phyloP scores from a whole-genome alignment of 2,329 filamentous ascomycete genomes.

The Aspergillus sp. region DNA sequence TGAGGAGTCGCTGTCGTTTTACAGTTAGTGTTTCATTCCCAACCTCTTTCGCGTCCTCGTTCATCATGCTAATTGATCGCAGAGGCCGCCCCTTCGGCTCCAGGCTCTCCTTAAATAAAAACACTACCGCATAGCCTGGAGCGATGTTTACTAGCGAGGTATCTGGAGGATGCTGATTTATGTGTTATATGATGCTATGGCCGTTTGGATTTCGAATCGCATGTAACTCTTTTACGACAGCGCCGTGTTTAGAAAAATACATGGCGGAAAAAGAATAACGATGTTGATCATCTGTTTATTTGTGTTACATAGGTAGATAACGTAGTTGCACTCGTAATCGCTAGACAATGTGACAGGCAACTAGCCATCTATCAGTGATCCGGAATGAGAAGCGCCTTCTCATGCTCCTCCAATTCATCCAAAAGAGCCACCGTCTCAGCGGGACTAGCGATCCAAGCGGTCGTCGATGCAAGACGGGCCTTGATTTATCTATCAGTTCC shows the following conservation, averaged over 20 bases:
- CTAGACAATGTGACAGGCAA: too few relatives aligned
- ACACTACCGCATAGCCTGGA: not conserved
- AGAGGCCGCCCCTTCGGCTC: not conserved
- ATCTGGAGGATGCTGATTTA: not conserved
- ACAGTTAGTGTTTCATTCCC: slow-evolving; percentile 11
- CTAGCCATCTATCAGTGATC: not conserved
- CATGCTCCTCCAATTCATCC: slow-evolving; percentile 66
- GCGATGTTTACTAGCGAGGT: not conserved
- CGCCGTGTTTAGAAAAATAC: not conserved
- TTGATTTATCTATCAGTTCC: slow-evolving; percentile 11
- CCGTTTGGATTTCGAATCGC: not conserved
- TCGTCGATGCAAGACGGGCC: slow-evolving; percentile 83
- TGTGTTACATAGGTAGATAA: not conserved
- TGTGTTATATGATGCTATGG: slow-evolving; percentile 1
- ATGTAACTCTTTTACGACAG: not conserved
- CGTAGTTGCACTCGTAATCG: not conserved
- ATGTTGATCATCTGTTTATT: not conserved
- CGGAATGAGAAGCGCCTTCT: slow-evolving; percentile 8
- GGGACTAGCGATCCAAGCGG: slow-evolving; percentile 93
- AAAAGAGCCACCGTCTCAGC: slow-evolving; percentile 82
- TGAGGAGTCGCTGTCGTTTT: slow-evolving; percentile 21
- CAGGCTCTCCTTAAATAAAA: not conserved
- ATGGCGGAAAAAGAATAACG: not conserved
- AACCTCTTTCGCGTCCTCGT: not conserved
- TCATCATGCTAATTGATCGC: not conserved